Evolutionary conservation across 108 stramenopile species (phyloP).

Genomic region (Mediolabrus comicus): DNA sequence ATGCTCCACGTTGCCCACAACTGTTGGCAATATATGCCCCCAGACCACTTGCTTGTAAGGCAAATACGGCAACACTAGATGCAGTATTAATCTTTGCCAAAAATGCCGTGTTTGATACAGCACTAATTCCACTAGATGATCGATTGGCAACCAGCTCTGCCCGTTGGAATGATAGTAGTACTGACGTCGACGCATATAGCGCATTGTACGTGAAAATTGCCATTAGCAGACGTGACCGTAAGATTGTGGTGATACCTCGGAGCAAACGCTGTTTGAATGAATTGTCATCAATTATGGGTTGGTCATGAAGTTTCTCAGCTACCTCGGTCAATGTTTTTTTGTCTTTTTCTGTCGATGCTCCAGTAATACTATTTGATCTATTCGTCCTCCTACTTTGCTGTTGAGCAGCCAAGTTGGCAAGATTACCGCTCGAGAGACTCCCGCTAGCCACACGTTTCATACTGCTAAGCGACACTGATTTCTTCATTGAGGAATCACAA

Average conservation of each 20-base stretch:
- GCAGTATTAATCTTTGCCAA: constrained; percentile 88
- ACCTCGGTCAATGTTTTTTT: constrained; percentile 10
- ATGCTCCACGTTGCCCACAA: constrained; percentile 69
- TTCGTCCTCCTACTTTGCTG: constrained; percentile 12
- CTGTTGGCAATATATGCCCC: constrained; percentile 72
- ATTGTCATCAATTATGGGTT: constrained; percentile 59
- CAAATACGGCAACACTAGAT: constrained; percentile 78
- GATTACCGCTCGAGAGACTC: constrained; percentile 51
- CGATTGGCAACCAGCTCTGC: constrained; percentile 82
- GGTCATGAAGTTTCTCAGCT: constrained; percentile 1
- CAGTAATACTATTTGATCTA: constrained; percentile 28
- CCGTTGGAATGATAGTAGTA: constrained; percentile 83
- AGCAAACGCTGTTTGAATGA: constrained; percentile 83
- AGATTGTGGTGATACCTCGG: constrained; percentile 81
- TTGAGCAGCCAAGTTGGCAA: constrained; percentile 13
- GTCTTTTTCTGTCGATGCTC: constrained; percentile 6
- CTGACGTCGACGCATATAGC: constrained; percentile 77
- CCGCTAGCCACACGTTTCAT: constrained; percentile 86
- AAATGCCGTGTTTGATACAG: constrained; percentile 80
- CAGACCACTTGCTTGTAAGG: constrained; percentile 74
- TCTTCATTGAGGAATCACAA: constrained; percentile 61
- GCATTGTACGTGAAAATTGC: constrained; percentile 93
- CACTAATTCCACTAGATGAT: constrained; percentile 42
- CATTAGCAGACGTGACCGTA: constrained; percentile 83
- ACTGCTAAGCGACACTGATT: constrained; percentile 63